Evolutionary conservation across 768 basidiomycete genomes (phyloP), one percentile per base, ranked within the genome.

Genomic region (Collybiopsis luxurians): DNA sequence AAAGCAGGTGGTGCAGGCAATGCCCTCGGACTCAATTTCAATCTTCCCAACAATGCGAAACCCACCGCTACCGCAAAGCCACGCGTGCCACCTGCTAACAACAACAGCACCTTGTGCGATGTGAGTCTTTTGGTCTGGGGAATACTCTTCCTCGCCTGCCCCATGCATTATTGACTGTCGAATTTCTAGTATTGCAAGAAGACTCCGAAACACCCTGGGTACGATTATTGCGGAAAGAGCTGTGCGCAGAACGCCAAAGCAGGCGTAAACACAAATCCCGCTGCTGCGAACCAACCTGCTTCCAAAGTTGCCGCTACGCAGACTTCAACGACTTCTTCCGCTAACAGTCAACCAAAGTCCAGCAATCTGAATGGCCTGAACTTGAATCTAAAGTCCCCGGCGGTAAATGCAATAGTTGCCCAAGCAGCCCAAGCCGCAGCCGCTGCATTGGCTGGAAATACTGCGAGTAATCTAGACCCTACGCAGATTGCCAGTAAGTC

Each of bases 141-240:
- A 17, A n/a, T n/a, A n/a, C n/a, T n/a, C n/a, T n/a, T n/a, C n/a
- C n/a, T n/a, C n/a, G 54, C 30, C 46, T 15, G 43, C 12, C 15
- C 28, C n/a, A 43, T 56, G 55, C 19, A 12, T 55, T 36, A 40
- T 51, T 26, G 39, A 43, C 11, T 13, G 46, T 17, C 28, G 39
- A 26, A 21, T 50, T 46, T 48, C 2, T 59, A 82, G 80, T 71
- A 79, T 59, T 87, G 86, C 62, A 79, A 82, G 59, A 75, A 76
- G 64, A 82, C 80, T 58, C 82, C 83, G 4, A 87, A 84, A 67
- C 83, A 78, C 62, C 79, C 75, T 60, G 76, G 73, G 60, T 81
- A 82, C 61, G 79, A 82, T 50, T 87, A 77, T 62, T 87, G 86
- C 57, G 82, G 86, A 54, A 83, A 84, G 75, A 82, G 79, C 53